These are phyloP conservation scores for Coniochaeta hoffmannii DNA, from an alignment of 2,329 filamentous ascomycete genomes.

Conservation along the genomic window DNA sequence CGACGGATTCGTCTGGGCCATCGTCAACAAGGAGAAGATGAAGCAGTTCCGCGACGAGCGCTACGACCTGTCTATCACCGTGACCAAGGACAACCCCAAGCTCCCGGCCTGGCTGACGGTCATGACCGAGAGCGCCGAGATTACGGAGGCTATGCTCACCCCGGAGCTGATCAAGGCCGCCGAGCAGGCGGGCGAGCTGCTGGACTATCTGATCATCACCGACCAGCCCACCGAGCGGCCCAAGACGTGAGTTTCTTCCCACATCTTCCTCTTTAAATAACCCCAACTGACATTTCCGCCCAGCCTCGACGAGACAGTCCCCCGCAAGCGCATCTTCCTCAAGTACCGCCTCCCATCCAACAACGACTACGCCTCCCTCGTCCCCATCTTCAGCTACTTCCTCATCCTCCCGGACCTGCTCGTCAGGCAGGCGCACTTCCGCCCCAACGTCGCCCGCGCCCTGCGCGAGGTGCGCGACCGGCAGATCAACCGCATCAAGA, in stretches of 20 bases:
- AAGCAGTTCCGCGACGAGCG: slow-evolving; percentile 82
- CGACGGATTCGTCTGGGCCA: slow-evolving; percentile 88
- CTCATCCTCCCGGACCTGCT: slow-evolving; percentile 79
- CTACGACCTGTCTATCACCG: slow-evolving; percentile 88
- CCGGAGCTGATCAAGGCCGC: slow-evolving; percentile 79
- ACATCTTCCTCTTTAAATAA: too few relatives aligned
- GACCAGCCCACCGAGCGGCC: slow-evolving; percentile 89
- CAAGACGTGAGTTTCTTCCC: slow-evolving; percentile 55
- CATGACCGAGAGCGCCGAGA: slow-evolving; percentile 95
- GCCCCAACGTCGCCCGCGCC: slow-evolving; percentile 82
- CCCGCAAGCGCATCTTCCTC: slow-evolving; percentile 82
- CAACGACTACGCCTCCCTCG: slow-evolving; percentile 56
- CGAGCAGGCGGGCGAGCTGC: slow-evolving; percentile 66
- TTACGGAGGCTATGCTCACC: slow-evolving; percentile 81
- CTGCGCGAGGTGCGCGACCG: slow-evolving; percentile 74
- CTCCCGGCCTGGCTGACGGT: slow-evolving; percentile 84
- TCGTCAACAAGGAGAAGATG: slow-evolving; percentile 95
- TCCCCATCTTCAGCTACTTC: slow-evolving; percentile 75
- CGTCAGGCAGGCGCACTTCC: slow-evolving; percentile 72
- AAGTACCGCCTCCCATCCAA: slow-evolving; percentile 61
- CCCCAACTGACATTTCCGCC: neutral
- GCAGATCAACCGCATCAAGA: slow-evolving; percentile 71
- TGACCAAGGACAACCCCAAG: slow-evolving; percentile 87
- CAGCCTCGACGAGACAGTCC: slow-evolving; percentile 74
- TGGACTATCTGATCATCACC: slow-evolving; percentile 82